Evolutionary conservation across 139 green algal genomes (phyloP).

Genomic region (Coelastrella sp.): DNA sequence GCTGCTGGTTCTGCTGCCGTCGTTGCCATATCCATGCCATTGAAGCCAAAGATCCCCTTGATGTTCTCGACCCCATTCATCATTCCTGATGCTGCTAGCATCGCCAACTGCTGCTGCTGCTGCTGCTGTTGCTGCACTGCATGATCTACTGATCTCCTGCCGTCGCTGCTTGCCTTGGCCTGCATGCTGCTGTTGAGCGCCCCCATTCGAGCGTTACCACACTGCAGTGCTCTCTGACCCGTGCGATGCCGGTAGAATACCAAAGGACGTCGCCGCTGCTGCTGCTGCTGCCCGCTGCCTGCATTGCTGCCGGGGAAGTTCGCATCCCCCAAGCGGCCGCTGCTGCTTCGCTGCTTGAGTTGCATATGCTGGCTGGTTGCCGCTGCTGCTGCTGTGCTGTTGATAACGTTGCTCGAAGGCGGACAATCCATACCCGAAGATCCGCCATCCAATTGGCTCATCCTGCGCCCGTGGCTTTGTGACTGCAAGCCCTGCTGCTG

Average conservation of each 20-base stretch:
- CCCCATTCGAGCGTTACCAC: background rate
- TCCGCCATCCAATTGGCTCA: too few relatives aligned
- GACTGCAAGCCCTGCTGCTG: too few relatives aligned
- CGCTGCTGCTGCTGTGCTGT: background rate
- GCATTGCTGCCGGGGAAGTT: background rate
- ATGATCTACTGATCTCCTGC: background rate
- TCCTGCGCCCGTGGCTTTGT: too few relatives aligned
- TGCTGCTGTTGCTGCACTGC: slow-evolving; percentile 4
- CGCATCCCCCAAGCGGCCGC: background rate
- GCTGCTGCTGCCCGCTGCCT: background rate
- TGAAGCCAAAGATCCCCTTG: background rate
- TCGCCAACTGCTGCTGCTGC: slow-evolving; percentile 21
- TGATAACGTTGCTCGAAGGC: background rate
- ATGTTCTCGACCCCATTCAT: background rate
- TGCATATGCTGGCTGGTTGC: background rate
- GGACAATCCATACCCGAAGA: too few relatives aligned
- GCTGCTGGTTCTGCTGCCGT: background rate
- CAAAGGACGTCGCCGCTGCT: slow-evolving; percentile 13
- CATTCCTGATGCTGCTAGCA: background rate
- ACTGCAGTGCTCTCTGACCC: background rate
- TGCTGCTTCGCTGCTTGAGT: background rate
- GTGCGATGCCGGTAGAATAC: slow-evolving; percentile 39
- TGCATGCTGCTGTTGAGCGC: slow-evolving; percentile 8
- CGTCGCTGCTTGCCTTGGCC: background rate
- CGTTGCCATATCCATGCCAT: background rate